Base-by-base conservation (phyloP, 2,329 filamentous ascomycete genomes). In the Trichoderma simmonsii region DNA sequence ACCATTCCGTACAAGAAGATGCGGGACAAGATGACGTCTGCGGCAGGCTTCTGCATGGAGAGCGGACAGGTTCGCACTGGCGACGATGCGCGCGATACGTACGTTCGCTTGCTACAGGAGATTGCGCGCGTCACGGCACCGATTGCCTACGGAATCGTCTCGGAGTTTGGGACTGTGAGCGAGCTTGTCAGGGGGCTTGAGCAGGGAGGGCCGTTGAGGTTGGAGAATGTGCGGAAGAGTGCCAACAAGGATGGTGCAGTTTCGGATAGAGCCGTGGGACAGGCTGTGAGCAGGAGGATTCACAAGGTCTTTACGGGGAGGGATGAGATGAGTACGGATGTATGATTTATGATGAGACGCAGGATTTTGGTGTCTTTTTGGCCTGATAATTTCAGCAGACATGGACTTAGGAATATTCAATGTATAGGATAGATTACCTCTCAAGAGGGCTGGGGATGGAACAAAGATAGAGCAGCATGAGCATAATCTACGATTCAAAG, bases 31-130 rank as follows among this genome's bases (percentile, higher is more conserved):
- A 79, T 81, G 63, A 84, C 83, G 69, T 85, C 86, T 1, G 84
- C 86, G 14, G 89, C 89, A 1, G 85, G 87, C 0, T 95, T 95
- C 79, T 95, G 92, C 81, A 94, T 95, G 91, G 92, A 93, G 68
- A 84, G 85, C 1, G 93, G 93, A 0, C 93, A 95, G 80, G 91
- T 95, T 56, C 89, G 88, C 70, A 88, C 90, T 0, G 93, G 93
- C 32, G 88, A 91, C 32, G 87, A 89, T 57, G 82, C 86, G 2
- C 79, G 83, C 7, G 92, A 95, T 76, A 93, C 90, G 0, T 95
- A 91, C 74, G 83, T 89, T 59, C 88, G 89, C 74, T 93, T 95
- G 92, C 82, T 96, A 65, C 91, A 94, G 80, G 91, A 94, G 81
- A 88, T 95, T 54, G 85, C 85, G 15, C 88, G 92, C 18, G 86